A percentile compares a stretch with the other conserved stretches of the same genome.
These are phyloP conservation scores for Neonectria sp. DNA, from an alignment of 2,329 filamentous ascomycete genomes.

Conservation along the genomic window DNA sequence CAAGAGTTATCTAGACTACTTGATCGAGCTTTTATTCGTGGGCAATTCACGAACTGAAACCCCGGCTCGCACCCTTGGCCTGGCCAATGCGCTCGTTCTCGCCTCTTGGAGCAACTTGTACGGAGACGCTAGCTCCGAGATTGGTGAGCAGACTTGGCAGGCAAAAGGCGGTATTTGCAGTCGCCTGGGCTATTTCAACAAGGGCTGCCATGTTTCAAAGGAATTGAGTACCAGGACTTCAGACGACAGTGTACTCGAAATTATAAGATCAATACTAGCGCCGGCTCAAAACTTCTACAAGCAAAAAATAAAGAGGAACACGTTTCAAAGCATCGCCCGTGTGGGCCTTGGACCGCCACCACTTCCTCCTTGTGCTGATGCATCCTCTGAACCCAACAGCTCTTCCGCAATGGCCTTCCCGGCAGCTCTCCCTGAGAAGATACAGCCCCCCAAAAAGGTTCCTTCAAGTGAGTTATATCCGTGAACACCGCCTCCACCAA, in stretches of 20 bases:
- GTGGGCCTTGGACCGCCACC: neutral
- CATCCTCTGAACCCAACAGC: constrained; percentile 37
- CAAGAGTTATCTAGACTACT: neutral
- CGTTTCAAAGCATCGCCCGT: neutral
- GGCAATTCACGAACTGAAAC: constrained; percentile 11
- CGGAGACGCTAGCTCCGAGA: too few species aligned
- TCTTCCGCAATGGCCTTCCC: constrained; percentile 69
- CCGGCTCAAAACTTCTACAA: neutral
- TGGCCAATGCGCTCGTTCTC: neutral
- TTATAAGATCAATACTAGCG: neutral
- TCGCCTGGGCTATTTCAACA: too few species aligned
- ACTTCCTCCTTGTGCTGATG: neutral
- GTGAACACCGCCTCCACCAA: constrained; percentile 74
- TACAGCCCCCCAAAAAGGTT: constrained; percentile 74
- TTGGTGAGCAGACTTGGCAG: too few species aligned
- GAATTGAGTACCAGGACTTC: too few species aligned
- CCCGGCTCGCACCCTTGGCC: neutral
- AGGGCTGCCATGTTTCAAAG: too few species aligned
- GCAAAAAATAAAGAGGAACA: neutral
- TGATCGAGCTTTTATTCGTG: constrained; percentile 10
- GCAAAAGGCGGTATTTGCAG: too few species aligned
- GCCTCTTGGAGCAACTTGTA: too few species aligned
- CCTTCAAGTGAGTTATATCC: constrained; percentile 75
- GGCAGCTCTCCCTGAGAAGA: constrained; percentile 72
- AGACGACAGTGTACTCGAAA: too few species aligned